Evolutionary conservation across 176 grass and related monocot genomes (phyloP).

Genomic region (Oryza longistaminata): DNA sequence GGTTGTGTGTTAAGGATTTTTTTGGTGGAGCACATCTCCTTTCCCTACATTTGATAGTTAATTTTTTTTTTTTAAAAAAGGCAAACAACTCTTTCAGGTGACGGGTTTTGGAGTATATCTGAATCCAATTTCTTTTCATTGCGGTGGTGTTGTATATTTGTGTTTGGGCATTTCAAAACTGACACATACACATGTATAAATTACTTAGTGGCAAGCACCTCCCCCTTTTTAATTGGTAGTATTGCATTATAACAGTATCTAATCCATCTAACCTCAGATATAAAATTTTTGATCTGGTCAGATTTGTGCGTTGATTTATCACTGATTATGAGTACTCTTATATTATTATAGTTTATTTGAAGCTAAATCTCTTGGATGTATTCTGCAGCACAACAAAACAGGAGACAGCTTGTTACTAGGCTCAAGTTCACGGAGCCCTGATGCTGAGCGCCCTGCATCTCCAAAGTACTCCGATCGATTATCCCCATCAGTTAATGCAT

Average conservation of each 20-base stretch:
- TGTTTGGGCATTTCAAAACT: slow-evolving; percentile 16
- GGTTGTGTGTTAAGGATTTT: background rate
- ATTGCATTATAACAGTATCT: slow-evolving; percentile 17
- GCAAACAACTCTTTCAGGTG: slow-evolving; percentile 1
- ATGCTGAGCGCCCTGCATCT: slow-evolving; percentile 72
- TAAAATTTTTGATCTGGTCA: background rate
- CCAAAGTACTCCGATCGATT: slow-evolving; percentile 98
- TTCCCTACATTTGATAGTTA: background rate
- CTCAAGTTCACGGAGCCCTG: slow-evolving; percentile 87
- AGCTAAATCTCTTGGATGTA: slow-evolving; percentile 38
- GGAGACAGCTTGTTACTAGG: slow-evolving; percentile 86
- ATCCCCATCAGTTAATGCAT: slow-evolving; percentile 87
- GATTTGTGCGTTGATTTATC: background rate
- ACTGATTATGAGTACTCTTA: slow-evolving; percentile 7
- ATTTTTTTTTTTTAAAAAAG: background rate
- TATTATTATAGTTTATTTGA: slow-evolving; percentile 16
- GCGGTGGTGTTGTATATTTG: background rate
- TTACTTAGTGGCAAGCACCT: background rate
- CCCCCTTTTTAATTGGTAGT: slow-evolving; percentile 6
- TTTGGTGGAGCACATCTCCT: background rate
- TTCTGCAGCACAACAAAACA: slow-evolving; percentile 80
- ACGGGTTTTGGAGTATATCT: slow-evolving; percentile 6
- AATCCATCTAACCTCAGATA: slow-evolving; percentile 5
- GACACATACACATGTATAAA: background rate
- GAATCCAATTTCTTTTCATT: background rate